Percentiles rank a stretch among this genome's conserved stretches.
Conservation (phyloP, 2,329 filamentous ascomycete genomes). For the Gaeumannomyces tritici region DNA sequence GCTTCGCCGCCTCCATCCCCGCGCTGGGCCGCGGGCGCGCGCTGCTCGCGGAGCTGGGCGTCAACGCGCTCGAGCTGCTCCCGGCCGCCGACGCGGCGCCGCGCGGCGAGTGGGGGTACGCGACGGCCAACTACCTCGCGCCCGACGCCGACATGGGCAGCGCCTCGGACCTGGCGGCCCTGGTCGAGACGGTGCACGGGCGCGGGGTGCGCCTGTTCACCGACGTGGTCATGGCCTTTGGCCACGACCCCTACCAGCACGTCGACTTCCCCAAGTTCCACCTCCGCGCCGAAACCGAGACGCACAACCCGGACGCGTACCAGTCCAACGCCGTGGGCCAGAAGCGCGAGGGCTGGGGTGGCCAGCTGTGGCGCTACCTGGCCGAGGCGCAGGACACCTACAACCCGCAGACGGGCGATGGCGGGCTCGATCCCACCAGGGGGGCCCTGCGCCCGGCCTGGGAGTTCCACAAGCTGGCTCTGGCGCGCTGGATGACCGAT, state of each 20-base stretch:
- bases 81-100: conserved; percentile 13
- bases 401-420: conserved; percentile 10
- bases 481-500: conserved; percentile 14
- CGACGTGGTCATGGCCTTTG: conserved; percentile 16
- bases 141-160: conserved; percentile 14
- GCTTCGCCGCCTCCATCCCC: conserved; percentile 7
- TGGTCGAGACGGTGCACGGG: conserved; percentile 11
- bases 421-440: background rate
- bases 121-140: conserved; percentile 15
- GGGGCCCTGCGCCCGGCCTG: conserved; percentile 8
- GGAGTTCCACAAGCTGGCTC: conserved; percentile 13
- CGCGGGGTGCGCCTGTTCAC: conserved; percentile 11
- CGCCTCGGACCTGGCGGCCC: conserved; percentile 8
- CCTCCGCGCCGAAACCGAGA: conserved; percentile 10
- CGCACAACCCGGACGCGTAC: conserved; percentile 14
- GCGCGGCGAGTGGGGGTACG: conserved; percentile 13
- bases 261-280: conserved; percentile 12
- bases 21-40: conserved; percentile 5
- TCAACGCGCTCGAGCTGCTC: conserved; percentile 16
- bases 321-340: conserved; percentile 10
- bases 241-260: conserved; percentile 13
- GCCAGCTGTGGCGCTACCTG: conserved; percentile 12
- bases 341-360: conserved; percentile 12
- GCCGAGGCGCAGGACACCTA: conserved; percentile 7
- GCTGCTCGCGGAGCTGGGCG: conserved; percentile 13